Evolutionary conservation across 148 eudicot genomes (phyloP).

Genomic region (Dysphania ambrosioides): DNA sequence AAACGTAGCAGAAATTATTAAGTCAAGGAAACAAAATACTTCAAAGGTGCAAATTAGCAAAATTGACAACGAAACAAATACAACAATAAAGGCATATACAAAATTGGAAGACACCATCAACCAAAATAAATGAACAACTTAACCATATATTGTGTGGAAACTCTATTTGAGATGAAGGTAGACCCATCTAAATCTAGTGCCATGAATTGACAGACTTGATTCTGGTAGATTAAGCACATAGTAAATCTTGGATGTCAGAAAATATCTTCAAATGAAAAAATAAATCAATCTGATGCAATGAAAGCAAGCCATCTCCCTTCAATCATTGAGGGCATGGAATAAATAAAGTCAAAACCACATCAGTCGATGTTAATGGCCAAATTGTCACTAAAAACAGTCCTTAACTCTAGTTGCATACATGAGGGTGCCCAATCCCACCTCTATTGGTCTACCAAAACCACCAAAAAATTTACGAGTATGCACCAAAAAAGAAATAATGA

Average conservation of each 20-base stretch:
- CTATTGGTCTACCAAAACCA: neutral
- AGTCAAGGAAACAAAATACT: neutral
- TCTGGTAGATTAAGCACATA: neutral
- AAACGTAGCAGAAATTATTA: slow-evolving; percentile 13
- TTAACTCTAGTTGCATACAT: neutral
- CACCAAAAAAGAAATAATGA: too few species aligned
- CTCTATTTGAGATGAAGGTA: neutral
- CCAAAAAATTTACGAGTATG: neutral
- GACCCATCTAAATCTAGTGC: neutral
- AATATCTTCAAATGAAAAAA: neutral
- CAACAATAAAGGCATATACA: neutral
- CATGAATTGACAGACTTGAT: neutral
- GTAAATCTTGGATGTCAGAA: neutral
- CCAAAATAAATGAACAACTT: neutral
- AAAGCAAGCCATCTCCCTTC: neutral
- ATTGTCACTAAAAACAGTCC: neutral
- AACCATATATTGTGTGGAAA: neutral
- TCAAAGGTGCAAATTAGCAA: neutral
- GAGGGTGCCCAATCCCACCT: neutral
- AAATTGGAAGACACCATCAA: neutral
- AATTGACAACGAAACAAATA: neutral
- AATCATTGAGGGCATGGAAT: neutral
- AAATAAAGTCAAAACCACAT: neutral
- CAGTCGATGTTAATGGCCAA: too few species aligned
- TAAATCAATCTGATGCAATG: neutral